Base-by-base conservation (phyloP, 305 asterid genomes). In the Fraxinus baroniana region DNA sequence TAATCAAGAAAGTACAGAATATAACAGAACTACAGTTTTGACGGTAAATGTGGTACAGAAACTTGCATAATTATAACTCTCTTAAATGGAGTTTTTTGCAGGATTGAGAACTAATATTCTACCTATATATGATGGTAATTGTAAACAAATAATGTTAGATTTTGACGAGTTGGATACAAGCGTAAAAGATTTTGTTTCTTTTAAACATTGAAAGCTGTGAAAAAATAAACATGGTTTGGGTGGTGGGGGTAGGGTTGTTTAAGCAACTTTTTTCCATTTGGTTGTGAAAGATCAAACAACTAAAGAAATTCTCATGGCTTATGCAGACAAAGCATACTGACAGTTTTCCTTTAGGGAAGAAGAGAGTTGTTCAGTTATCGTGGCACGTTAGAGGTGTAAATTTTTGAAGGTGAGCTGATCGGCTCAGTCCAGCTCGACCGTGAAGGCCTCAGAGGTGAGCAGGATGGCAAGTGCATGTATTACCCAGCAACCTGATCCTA, bases 151-250 rank as follows among this genome's bases (percentile, higher is more conserved):
- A 85, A 74, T 52, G 84, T 36, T 33, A 12, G 82, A 49, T n/a
- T 81, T 68, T 33, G 86, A 80, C 89, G 87, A 83, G 77, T 62
- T 85, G 86, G 86, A 85, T 88, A 85, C 87, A 86, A 73, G 88
- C 83, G 86, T 82, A 87, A 86, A 84, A 73, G 88, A 85, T 87
- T 86, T 86, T 90, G 80, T 80, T 78, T 89, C 85, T 88, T 91
- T 93, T 89, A 89, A 84, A 20, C 76, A 84, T 13, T 83, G 88
- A 92, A 93, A 87, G 96, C 94, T 90, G 94, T 62, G 80, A 74
- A 89, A 74, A 52, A 73, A 68, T 33, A 41, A 41, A 4, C 3
- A 33, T 33, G 36, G 4, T 4, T 33, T 33, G 36, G 36, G 36
- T 4, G 49, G 17, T 41, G 33, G 60, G 28, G 15, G 2, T n/a